A percentile compares a stretch with the other conserved stretches of the same genome.
Conservation (phyloP, 1,284 basidiomycete species). For the Amylostereum chailletii region DNA sequence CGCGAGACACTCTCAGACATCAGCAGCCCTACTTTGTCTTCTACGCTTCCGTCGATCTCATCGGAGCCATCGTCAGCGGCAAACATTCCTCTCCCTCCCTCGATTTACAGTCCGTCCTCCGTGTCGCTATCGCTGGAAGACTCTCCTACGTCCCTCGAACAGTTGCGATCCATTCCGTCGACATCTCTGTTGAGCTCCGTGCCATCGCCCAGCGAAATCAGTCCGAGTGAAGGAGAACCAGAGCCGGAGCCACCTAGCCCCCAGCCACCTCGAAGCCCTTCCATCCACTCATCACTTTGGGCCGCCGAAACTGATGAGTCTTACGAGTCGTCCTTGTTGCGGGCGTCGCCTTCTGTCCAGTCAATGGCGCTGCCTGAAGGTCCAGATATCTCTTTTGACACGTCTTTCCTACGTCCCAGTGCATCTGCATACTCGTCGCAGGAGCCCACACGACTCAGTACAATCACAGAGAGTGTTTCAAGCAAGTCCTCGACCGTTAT, state of each 20-base stretch:
- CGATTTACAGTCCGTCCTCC: constrained; percentile 26
- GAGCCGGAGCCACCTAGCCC: constrained; percentile 3
- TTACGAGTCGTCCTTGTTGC: constrained; percentile 61
- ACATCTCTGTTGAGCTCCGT: constrained; percentile 3
- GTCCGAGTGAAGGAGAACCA: constrained; percentile 4
- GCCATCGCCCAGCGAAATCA: constrained; percentile 7
- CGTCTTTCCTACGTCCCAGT: constrained; percentile 31
- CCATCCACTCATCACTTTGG: constrained; percentile 40
- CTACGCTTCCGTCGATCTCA: constrained; percentile 3
- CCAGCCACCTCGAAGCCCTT: constrained; percentile 18
- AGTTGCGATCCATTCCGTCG: no score
- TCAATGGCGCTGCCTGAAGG: constrained; percentile 50
- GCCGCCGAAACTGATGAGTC: constrained; percentile 51
- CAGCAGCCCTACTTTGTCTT: constrained; percentile 18
- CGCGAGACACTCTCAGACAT: constrained; percentile 17
- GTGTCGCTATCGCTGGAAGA: constrained; percentile 11
- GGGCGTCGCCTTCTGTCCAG: constrained; percentile 55
- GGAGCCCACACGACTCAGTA: constrained; percentile 16
- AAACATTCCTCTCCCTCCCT: constrained; percentile 29
- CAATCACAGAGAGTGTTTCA: constrained; percentile 25
- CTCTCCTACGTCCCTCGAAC: no score
- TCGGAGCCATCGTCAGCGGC: constrained; percentile 22
- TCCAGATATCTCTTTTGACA: constrained; percentile 54
- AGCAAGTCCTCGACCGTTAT: constrained; percentile 14
- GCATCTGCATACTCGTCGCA: constrained; percentile 27